phyloP scores from a whole-genome alignment of 2,329 filamentous ascomycete species.

The Pseudodiploospora longispora region DNA sequence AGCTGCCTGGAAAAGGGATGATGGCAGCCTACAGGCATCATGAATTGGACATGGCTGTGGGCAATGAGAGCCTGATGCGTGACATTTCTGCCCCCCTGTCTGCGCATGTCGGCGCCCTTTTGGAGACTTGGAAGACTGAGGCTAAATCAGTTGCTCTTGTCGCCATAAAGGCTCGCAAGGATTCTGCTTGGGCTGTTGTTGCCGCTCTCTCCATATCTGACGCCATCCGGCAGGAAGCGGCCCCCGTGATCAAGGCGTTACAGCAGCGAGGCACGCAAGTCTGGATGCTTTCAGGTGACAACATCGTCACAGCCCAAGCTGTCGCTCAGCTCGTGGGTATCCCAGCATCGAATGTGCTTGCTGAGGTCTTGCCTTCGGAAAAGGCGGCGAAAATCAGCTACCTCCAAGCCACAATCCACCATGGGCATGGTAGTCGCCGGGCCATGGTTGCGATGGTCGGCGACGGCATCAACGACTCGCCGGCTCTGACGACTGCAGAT shows the following conservation, averaged over 20 bases:
- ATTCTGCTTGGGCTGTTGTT: slow-evolving; percentile 41
- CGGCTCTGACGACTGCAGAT: slow-evolving; percentile 71
- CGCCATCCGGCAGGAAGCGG: slow-evolving; percentile 67
- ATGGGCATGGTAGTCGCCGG: slow-evolving; percentile 25
- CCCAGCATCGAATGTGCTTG: slow-evolving; percentile 64
- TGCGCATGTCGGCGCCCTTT: slow-evolving; percentile 20
- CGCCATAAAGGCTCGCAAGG: slow-evolving; percentile 30
- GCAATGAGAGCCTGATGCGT: slow-evolving; percentile 63
- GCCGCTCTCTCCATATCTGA: slow-evolving; percentile 73
- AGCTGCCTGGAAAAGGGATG: slow-evolving; percentile 65
- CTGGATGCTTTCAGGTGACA: slow-evolving; percentile 93
- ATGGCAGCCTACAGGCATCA: slow-evolving; percentile 41
- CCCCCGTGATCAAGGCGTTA: slow-evolving; percentile 55
- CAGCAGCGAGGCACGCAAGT: slow-evolving; percentile 60
- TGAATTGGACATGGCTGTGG: slow-evolving; percentile 51
- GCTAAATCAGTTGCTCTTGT: slow-evolving; percentile 58
- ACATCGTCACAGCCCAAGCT: slow-evolving; percentile 71
- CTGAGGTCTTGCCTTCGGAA: slow-evolving; percentile 75
- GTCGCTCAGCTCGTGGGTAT: slow-evolving; percentile 74
- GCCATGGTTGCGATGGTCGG: slow-evolving; percentile 73
- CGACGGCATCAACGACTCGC: slow-evolving; percentile 84
- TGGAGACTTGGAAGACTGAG: slow-evolving; percentile 51
- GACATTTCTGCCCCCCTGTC: slow-evolving; percentile 37
- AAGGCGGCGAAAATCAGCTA: slow-evolving; percentile 67
- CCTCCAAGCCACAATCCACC: slow-evolving; percentile 46